Evolutionary conservation across 164 flowering plant genomes (phyloP), one percentile per base, ranked within the genome.

Genomic region (Cinnamomum chago): DNA sequence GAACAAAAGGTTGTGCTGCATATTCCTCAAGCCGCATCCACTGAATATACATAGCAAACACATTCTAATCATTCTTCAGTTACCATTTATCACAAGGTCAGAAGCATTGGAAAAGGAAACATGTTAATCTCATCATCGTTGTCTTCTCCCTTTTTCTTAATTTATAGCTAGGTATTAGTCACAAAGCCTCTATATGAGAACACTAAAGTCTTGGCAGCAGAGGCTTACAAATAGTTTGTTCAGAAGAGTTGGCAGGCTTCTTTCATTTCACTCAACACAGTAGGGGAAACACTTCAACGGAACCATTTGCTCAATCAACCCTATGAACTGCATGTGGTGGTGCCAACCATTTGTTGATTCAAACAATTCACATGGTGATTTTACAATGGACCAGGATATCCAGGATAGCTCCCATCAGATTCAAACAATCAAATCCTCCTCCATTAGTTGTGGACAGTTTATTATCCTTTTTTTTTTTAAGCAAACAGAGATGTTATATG

Each of bases 11-110:
- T 73, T 88, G 92, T 1, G 86, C 85, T 60, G 79, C 80, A 67
- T 84, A 91, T 70, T 90, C 92, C 33, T 88, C 88, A 64, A 86
- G 70, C 60, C 90, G 87, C 93, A 93, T 89, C 97, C 97, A 93
- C 96, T 93, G 85, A 66, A 81, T 55, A 67, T 35, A 23, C 35
- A 70, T 60, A 25, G 27, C n/a, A 15, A 66, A 23, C 68, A 14
- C 5, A 14, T 66, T n/a, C 12, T n/a, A 18, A 24, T 13, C 47
- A 28, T 66, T 28, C 28, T 23, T 22, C 66, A 62, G 27, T 22
- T 5, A 62, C 22, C 25, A n/a, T 62, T 15, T 13, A 58, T 58
- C 18, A n/a, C 62, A 58, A 18, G 62, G 62, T 17, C n/a, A n/a
- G 62, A 58, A 15, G 62, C 2, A n/a, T 58, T 58, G 62, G 62